phyloP scores from a whole-genome alignment of 768 basidiomycete genomes.

The Macrolepiota albuminosa region DNA sequence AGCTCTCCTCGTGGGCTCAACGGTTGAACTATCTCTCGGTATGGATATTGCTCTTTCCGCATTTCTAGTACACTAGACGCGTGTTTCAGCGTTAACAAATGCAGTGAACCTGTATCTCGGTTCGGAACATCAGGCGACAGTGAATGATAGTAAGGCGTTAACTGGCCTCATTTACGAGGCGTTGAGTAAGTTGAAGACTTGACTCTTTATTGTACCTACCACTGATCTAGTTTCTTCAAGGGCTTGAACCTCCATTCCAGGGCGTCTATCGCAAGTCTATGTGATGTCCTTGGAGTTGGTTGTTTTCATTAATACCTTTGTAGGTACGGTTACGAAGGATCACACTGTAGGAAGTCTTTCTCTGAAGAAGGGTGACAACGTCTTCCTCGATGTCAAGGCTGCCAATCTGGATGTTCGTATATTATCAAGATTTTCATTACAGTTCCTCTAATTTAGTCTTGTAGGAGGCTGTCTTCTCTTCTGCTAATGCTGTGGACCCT shows the following conservation, averaged over 20 bases:
- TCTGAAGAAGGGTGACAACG: slow-evolving; percentile 42
- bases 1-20: slow-evolving; percentile 62
- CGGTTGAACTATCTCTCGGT: slow-evolving; percentile 70
- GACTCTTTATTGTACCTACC: not conserved
- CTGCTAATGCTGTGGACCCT: slow-evolving; percentile 40
- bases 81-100: slow-evolving; percentile 52
- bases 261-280: slow-evolving; percentile 56
- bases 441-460: not conserved
- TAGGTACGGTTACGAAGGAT: slow-evolving; percentile 46
- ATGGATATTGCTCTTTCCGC: slow-evolving; percentile 12
- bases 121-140: slow-evolving; percentile 33
- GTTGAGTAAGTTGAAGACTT: slow-evolving; percentile 43
- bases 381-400: slow-evolving; percentile 59
- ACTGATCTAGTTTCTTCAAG: slow-evolving; percentile 27
- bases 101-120: slow-evolving; percentile 62
- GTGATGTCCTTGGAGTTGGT: not conserved
- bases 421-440: not conserved
- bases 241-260: slow-evolving; percentile 68
- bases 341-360: slow-evolving; percentile 35
- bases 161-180: slow-evolving; percentile 64
- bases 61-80: slow-evolving; percentile 1
- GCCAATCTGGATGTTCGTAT: slow-evolving; percentile 56
- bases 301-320: not conserved
- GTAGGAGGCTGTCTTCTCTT: slow-evolving; percentile 49
- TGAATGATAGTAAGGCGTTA: slow-evolving; percentile 34